These are phyloP conservation scores for Geotrichum cucujoidarum DNA, from an alignment of 1,139 yeast species.

Conservation along the genomic window DNA sequence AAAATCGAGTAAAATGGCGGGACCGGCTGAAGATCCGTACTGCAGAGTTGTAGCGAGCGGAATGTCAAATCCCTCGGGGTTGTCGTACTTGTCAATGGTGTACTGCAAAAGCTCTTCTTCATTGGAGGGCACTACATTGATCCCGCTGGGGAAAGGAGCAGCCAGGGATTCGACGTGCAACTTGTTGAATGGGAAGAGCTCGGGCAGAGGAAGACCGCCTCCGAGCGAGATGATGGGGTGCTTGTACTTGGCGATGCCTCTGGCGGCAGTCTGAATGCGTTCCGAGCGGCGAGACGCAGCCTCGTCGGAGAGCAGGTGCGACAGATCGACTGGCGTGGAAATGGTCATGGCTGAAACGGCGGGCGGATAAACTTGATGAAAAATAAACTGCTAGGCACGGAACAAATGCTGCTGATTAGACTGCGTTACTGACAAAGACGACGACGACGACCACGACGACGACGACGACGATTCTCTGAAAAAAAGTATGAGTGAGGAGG, in stretches of 20 bases:
- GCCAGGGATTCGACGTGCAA: conserved; percentile 65
- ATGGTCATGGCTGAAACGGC: too few relatives aligned
- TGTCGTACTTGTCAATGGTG: conserved; percentile 7
- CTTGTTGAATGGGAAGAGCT: conserved; percentile 86
- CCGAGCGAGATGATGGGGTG: conserved; percentile 61
- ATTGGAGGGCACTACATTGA: conserved; percentile 58
- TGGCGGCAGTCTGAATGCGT: conserved; percentile 78
- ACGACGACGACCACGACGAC: too few relatives aligned
- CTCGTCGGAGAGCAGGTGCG: conserved; percentile 73
- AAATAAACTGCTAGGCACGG: too few relatives aligned
- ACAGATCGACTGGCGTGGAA: conserved; percentile 55
- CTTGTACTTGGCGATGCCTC: conserved; percentile 58
- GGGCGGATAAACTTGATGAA: too few relatives aligned
- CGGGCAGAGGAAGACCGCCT: conserved; percentile 90
- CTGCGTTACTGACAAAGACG: too few relatives aligned
- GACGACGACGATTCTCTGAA: too few relatives aligned
- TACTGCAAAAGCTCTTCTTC: conserved; percentile 38
- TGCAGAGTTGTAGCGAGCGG: conserved; percentile 84
- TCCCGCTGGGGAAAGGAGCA: conserved; percentile 72
- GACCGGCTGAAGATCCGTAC: conserved; percentile 83
- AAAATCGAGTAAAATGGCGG: conserved; percentile 59
- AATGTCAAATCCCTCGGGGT: conserved; percentile 43
- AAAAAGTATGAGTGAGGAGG: too few relatives aligned
- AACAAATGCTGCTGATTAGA: too few relatives aligned
- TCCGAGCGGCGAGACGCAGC: conserved; percentile 72